Conservation (phyloP, 352 stramenopile genomes). For the Thraustochytrium sp. region DNA sequence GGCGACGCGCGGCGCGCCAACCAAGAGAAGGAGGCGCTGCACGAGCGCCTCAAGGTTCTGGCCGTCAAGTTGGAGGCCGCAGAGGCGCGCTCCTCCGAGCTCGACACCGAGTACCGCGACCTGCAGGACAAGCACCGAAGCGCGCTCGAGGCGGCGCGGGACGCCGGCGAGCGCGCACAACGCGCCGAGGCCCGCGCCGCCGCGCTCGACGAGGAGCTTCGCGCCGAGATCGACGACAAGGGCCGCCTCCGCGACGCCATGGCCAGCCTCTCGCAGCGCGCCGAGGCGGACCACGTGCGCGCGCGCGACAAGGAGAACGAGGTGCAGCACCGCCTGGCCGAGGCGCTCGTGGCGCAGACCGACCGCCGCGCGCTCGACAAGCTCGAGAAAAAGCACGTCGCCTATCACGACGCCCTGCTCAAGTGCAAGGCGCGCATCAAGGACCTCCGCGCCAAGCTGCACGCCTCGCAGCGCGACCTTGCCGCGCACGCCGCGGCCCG, state of each 20-base stretch:
- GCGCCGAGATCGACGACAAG: not conserved
- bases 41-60: not conserved
- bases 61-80: not conserved
- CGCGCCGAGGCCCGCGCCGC: not conserved
- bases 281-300: not conserved
- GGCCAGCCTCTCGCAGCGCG: not conserved
- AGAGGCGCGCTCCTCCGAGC: not conserved
- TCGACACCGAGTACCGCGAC: constrained; percentile 11
- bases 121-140: constrained; percentile 6
- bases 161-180: not conserved
- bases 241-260: not conserved
- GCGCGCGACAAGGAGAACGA: constrained; percentile 15
- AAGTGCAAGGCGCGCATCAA: constrained; percentile 23
- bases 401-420: constrained; percentile 4
- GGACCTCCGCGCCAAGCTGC: not conserved
- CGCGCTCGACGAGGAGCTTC: constrained; percentile 12
- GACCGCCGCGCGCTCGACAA: constrained; percentile 2
- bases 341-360: not conserved
- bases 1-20: not conserved
- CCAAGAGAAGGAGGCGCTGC: constrained; percentile 32
- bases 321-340: constrained; percentile 14
- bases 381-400: constrained; percentile 31
- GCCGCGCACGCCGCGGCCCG: not conserved
- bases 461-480: not conserved
- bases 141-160: not conserved